Evolutionary conservation across 2,329 filamentous ascomycete species (phyloP).

Genomic region (Aspergillus sergii): DNA sequence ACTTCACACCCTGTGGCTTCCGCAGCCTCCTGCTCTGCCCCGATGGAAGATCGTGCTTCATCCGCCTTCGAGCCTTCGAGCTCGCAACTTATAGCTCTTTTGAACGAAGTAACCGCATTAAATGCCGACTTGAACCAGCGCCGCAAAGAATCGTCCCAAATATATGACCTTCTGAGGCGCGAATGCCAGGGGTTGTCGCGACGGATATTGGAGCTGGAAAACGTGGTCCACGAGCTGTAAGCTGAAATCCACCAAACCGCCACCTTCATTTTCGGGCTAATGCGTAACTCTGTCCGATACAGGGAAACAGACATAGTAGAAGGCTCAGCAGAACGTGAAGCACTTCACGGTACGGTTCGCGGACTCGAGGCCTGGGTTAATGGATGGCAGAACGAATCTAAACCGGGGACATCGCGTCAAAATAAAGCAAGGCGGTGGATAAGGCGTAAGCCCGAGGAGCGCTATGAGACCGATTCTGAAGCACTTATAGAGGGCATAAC

Average conservation of each 20-base stretch:
- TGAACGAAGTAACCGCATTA: conserved; percentile 28
- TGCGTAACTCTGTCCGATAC: neutral
- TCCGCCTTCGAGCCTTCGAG: conserved; percentile 12
- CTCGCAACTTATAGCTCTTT: conserved; percentile 25
- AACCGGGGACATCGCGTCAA: conserved; percentile 9
- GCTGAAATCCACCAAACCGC: conserved; percentile 15
- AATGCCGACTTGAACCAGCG: conserved; percentile 29
- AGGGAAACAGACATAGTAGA: conserved; percentile 36
- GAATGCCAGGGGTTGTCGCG: conserved; percentile 61
- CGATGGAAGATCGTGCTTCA: neutral
- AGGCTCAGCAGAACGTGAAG: conserved; percentile 37
- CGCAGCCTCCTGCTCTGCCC: neutral
- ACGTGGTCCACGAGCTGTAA: conserved; percentile 61
- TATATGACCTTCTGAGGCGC: conserved; percentile 62
- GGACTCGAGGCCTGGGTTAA: conserved; percentile 38
- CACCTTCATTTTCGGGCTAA: neutral
- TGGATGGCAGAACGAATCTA: conserved; percentile 29
- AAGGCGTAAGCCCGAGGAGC: conserved; percentile 18
- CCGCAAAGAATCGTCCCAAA: conserved; percentile 52
- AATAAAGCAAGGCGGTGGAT: conserved; percentile 18
- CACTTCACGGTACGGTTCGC: conserved; percentile 38
- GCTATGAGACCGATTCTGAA: conserved; percentile 29
- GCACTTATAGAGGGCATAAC: conserved; percentile 41
- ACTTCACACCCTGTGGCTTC: neutral
- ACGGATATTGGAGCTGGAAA: conserved; percentile 63